phyloP scores from a whole-genome alignment of 1,139 yeast species.

The Suhomyces kunorum region DNA sequence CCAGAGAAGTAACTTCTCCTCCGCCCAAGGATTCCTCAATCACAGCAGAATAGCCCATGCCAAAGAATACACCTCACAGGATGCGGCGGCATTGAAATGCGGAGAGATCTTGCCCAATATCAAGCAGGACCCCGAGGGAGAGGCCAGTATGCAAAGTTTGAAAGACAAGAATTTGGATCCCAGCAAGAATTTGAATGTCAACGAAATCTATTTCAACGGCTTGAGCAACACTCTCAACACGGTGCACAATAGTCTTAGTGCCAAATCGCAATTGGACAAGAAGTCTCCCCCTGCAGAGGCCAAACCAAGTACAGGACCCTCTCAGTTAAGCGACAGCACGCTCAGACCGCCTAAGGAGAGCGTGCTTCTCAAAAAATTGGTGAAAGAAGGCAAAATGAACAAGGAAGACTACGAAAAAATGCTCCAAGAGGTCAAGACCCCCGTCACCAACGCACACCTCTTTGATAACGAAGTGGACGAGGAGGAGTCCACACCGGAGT shows the following conservation, averaged over 20 bases:
- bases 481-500: constrained; percentile 19
- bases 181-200: constrained; percentile 39
- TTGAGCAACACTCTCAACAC: constrained; percentile 25
- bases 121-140: constrained; percentile 62
- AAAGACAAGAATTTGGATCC: constrained; percentile 44
- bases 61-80: constrained; percentile 72
- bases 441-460: constrained; percentile 29
- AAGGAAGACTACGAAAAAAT: constrained; percentile 30
- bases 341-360: constrained; percentile 8
- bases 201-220: constrained; percentile 43
- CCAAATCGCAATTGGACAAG: constrained; percentile 2
- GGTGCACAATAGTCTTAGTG: constrained; percentile 17
- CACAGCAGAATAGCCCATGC: constrained; percentile 76
- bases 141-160: constrained; percentile 46
- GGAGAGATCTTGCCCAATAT: constrained; percentile 59
- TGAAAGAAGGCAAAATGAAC: constrained; percentile 28
- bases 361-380: constrained; percentile 31
- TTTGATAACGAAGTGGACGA: constrained; percentile 34
- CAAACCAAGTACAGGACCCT: not conserved
- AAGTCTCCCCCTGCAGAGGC: constrained; percentile 4
- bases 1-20: constrained; percentile 66
- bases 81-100: constrained; percentile 71
- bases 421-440: constrained; percentile 27
- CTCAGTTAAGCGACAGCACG: not conserved
- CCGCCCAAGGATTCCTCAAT: constrained; percentile 79